phyloP scores from a whole-genome alignment of 2,329 filamentous ascomycete genomes.

The Endocalyx cinctus region DNA sequence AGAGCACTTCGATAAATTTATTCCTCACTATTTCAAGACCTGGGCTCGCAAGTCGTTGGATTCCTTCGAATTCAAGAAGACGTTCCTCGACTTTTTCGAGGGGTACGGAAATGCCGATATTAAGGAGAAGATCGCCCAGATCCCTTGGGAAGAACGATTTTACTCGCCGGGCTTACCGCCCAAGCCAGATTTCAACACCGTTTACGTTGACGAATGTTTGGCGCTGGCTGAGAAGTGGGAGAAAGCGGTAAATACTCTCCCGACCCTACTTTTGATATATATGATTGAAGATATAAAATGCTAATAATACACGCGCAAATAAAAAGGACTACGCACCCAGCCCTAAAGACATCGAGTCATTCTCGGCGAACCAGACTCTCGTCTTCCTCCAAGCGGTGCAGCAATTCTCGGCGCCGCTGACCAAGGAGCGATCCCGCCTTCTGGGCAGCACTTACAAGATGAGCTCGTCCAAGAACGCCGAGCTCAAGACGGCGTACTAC shows the following conservation, averaged over 20 bases:
- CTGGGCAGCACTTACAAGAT: conserved; percentile 76
- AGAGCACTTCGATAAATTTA: conserved; percentile 89
- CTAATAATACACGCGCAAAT: too few relatives aligned
- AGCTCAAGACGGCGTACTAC: conserved; percentile 78
- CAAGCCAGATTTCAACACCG: conserved; percentile 88
- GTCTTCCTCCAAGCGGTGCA: conserved; percentile 85
- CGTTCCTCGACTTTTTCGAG: conserved; percentile 79
- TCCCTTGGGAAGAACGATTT: conserved; percentile 90
- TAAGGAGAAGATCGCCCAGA: conserved; percentile 59
- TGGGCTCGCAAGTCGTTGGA: conserved; percentile 86
- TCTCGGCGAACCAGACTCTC: conserved; percentile 83
- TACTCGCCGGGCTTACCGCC: conserved; percentile 84
- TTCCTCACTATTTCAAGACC: conserved; percentile 86
- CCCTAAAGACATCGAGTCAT: conserved; percentile 63
- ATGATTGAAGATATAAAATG: too few relatives aligned
- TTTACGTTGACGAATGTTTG: conserved; percentile 81
- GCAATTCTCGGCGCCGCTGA: conserved; percentile 59
- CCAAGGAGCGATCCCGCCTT: conserved; percentile 58
- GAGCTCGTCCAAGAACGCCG: conserved; percentile 73
- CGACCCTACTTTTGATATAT: too few relatives aligned
- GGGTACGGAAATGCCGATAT: conserved; percentile 57
- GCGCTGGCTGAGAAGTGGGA: conserved; percentile 79
- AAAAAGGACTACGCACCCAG: conserved; percentile 63
- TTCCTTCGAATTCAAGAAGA: conserved; percentile 89
- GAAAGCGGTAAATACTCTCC: conserved; percentile 43